Evolutionary conservation across 345 rosid species (phyloP).

Genomic region (Rhizophora mangle): DNA sequence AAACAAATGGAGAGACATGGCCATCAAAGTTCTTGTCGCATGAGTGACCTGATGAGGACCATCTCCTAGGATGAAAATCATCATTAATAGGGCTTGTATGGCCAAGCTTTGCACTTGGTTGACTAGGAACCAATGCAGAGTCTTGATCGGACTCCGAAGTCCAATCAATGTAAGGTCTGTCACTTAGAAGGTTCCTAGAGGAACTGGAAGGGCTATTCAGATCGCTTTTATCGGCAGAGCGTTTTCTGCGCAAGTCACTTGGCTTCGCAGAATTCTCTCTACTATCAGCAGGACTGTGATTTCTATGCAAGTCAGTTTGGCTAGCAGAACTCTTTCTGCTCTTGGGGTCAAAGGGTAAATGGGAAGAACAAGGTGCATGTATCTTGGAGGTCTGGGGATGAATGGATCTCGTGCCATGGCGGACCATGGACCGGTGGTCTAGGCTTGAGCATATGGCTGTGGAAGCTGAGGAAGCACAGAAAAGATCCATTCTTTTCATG

Average conservation of each 20-base stretch:
- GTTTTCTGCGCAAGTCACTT: conserved; percentile 44
- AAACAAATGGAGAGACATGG: background rate
- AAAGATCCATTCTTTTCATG: conserved; percentile 67
- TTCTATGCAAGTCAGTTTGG: background rate
- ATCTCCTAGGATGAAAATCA: conserved; percentile 26
- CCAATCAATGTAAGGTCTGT: conserved; percentile 42
- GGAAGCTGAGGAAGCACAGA: conserved; percentile 81
- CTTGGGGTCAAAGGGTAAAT: conserved; percentile 38
- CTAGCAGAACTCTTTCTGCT: conserved; percentile 18
- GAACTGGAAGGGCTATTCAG: conserved; percentile 35
- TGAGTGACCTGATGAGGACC: background rate
- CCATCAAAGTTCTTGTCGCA: background rate
- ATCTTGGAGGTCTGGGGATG: conserved; percentile 31
- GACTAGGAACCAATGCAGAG: conserved; percentile 34
- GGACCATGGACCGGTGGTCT: conserved; percentile 48
- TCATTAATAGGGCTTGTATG: background rate
- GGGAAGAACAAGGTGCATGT: conserved; percentile 45
- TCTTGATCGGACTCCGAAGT: conserved; percentile 39
- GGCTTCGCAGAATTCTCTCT: conserved; percentile 12
- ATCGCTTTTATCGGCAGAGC: conserved; percentile 58
- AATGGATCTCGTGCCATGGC: conserved; percentile 35
- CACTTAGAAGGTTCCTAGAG: conserved; percentile 64
- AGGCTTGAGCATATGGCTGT: conserved; percentile 65
- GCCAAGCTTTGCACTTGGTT: conserved; percentile 21
- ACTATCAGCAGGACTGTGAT: background rate